Base-by-base conservation (phyloP, 768 basidiomycete species). In the Mycena indigotica region DNA sequence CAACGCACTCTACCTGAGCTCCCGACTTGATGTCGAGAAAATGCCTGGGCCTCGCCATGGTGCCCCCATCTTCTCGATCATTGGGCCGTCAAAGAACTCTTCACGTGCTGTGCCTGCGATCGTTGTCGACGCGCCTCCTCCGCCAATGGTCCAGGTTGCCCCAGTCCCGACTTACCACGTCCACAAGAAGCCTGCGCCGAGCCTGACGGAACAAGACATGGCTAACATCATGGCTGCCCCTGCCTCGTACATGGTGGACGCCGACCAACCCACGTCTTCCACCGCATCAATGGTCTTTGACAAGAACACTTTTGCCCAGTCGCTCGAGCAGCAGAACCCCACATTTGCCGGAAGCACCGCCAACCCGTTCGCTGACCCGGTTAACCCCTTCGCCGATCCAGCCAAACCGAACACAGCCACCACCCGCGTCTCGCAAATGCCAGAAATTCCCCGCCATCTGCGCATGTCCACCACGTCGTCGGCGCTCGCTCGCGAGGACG, bases 391-490 rank as follows among this genome's bases (percentile, higher is more conserved):
- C 55, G 57, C 30, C 15, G 61, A 63, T 58, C 62, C 62, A 2
- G 62, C 56, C 23, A 60, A 56, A 24, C 57, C 62, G 19, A 15
- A 15, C 50, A 46, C 12, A 12, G 41, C 52, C 21, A 59, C 49
- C 50, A 63, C 53, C 30, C 62, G 55, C 24, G 24, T 62, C 32
- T 62, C 60, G 50, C 38, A 58, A 29, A 62, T 63, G 62, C 62
- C 62, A 28, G 62, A 39, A 28, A 57, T 59, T 30, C 62, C 62
- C 5, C 55, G 53, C 10, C 62, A 63, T 29, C 52, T 63, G 3
- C 54, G 62, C 19, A 63, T 63, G 62, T 53, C 51, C 38, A 63
- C 62, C 3, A 57, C 62, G 2, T 63, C 61, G 5, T 63, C 62
- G 28, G 49, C 55, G 5, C 57, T 60, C 46, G 48, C 55, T 15